These are phyloP conservation scores for Nematocida sp. DNA, from an alignment of 371 early-diverging fungal species.

Conservation along the genomic window DNA sequence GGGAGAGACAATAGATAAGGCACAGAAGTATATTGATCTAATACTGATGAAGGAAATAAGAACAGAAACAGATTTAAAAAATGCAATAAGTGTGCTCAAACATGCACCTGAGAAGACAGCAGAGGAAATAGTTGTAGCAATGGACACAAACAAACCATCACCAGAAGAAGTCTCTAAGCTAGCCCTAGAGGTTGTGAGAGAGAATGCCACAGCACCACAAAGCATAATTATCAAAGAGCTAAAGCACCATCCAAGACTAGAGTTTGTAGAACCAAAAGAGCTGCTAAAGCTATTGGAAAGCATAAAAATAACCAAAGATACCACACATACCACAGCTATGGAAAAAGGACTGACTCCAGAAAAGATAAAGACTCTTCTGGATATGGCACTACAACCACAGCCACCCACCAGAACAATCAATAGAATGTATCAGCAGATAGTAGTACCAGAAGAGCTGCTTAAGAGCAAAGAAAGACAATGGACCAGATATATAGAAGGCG, in stretches of 20 bases:
- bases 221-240: slow-evolving; percentile 41
- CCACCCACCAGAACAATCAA: slow-evolving; percentile 44
- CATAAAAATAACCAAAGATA: neutral
- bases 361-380: slow-evolving; percentile 23
- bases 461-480: slow-evolving; percentile 36
- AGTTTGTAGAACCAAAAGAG: slow-evolving; percentile 31
- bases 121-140: neutral
- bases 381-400: neutral
- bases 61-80: slow-evolving; percentile 29
- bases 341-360: neutral
- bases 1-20: neutral
- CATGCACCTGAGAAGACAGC: neutral
- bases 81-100: slow-evolving; percentile 17
- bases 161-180: slow-evolving; percentile 18
- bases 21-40: slow-evolving; percentile 3
- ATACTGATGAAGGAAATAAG: neutral
- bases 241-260: slow-evolving; percentile 49
- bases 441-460: slow-evolving; percentile 3
- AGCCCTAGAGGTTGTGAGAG: slow-evolving; percentile 14
- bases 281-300: slow-evolving; percentile 23
- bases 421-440: slow-evolving; percentile 5
- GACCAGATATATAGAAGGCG: slow-evolving; percentile 57
- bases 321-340: neutral
- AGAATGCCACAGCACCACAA: slow-evolving; percentile 8
- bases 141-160: slow-evolving; percentile 25